Evolutionary conservation across 768 basidiomycete genomes (phyloP).

Genomic region (Mycena venus): DNA sequence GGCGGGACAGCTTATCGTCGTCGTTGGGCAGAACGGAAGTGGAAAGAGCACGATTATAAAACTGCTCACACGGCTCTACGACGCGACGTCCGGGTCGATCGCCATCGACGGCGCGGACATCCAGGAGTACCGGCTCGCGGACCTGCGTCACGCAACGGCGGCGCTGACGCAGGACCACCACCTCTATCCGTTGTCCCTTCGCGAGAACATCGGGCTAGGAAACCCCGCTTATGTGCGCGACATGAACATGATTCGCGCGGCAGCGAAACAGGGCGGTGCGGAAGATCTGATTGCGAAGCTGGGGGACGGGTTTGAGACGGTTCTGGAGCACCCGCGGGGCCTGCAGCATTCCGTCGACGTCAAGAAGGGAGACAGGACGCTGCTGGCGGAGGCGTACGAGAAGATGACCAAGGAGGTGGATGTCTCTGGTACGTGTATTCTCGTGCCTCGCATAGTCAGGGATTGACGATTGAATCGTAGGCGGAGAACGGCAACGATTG

Average conservation of each 20-base stretch:
- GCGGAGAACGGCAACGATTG: constrained; percentile 64
- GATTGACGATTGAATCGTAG: constrained; percentile 49
- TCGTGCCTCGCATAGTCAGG: constrained; percentile 39
- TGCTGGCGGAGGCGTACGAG: constrained; percentile 41
- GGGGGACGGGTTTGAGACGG: constrained; percentile 28
- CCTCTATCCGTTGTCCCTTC: constrained; percentile 52
- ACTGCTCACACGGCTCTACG: constrained; percentile 52
- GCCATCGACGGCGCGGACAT: constrained; percentile 53
- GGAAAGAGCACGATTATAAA: constrained; percentile 62
- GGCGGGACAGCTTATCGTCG: constrained; percentile 57
- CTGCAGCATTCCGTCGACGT: constrained; percentile 19
- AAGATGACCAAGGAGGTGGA: constrained; percentile 48
- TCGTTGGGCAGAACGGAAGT: constrained; percentile 62
- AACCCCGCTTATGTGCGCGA: constrained; percentile 33
- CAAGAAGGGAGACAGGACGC: constrained; percentile 23
- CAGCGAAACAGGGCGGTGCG: constrained; percentile 46
- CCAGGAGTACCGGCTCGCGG: constrained; percentile 42
- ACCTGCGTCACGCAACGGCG: constrained; percentile 55
- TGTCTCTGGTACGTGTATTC: constrained; percentile 33
- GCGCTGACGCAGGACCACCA: constrained; percentile 58
- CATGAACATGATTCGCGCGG: constrained; percentile 31
- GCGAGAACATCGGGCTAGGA: constrained; percentile 57
- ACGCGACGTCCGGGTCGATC: constrained; percentile 52
- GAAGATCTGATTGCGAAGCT: constrained; percentile 26
- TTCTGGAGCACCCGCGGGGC: constrained; percentile 20